These are phyloP conservation scores for Penicillium crystallinum DNA, from an alignment of 495 filamentous ascomycete genomes.

Conservation along the genomic window DNA sequence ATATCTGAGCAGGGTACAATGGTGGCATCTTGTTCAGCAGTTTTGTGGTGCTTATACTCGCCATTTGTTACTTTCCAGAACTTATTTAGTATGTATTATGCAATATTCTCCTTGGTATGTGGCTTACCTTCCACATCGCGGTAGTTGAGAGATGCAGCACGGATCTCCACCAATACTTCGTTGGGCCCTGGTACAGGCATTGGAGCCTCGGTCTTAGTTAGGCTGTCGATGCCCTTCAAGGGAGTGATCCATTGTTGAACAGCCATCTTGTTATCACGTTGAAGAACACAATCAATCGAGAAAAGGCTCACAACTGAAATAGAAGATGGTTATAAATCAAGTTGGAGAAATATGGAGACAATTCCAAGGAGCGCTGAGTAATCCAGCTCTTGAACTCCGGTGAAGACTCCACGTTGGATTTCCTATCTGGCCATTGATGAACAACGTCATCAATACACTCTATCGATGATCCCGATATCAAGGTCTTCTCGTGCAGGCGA, in stretches of 20 bases:
- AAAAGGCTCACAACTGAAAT: background rate
- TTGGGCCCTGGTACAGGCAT: constrained; percentile 37
- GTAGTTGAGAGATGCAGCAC: constrained; percentile 53
- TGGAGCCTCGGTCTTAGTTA: constrained; percentile 35
- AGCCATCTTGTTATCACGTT: background rate
- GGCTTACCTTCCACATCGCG: constrained; percentile 53
- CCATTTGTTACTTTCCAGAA: constrained; percentile 43
- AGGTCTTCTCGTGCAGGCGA: background rate
- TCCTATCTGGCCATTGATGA: background rate
- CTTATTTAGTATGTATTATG: background rate
- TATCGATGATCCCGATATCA: no score
- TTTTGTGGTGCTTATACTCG: constrained; percentile 51
- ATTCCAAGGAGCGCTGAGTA: background rate
- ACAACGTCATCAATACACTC: no score
- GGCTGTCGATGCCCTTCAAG: constrained; percentile 47
- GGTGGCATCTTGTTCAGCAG: constrained; percentile 34
- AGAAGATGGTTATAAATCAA: background rate
- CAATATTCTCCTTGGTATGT: background rate
- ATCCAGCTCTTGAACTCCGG: background rate
- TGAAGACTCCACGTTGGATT: background rate
- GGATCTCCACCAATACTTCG: constrained; percentile 55
- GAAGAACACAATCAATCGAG: background rate
- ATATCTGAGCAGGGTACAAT: constrained; percentile 72
- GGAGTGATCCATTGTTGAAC: constrained; percentile 45
- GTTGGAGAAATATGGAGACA: constrained; percentile 12